These are phyloP conservation scores for Phlyctochytrium arcticum DNA, from an alignment of 192 early-diverging fungal genomes.

Conservation along the genomic window DNA sequence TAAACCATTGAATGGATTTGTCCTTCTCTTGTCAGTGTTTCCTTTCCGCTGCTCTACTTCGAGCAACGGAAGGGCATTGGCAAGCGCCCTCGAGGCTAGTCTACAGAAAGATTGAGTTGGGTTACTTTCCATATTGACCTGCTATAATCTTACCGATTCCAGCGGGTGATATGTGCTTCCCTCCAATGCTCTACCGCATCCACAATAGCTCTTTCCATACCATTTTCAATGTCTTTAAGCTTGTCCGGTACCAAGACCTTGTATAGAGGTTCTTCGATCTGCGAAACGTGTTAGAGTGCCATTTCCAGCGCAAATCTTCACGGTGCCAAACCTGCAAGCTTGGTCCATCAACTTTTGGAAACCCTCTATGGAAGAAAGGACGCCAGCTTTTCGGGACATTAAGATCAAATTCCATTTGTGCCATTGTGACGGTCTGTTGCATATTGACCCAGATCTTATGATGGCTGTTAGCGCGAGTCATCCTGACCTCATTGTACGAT, in stretches of 20 bases:
- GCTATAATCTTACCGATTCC: slow-evolving; percentile 45
- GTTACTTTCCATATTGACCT: neutral
- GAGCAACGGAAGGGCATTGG: slow-evolving; percentile 2
- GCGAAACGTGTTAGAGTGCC: neutral
- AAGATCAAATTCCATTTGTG: slow-evolving; percentile 39
- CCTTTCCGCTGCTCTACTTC: neutral
- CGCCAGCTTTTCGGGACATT: slow-evolving; percentile 23
- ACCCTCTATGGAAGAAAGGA: slow-evolving; percentile 27
- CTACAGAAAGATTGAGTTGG: neutral
- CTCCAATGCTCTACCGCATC: slow-evolving; percentile 49
- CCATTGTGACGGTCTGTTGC: slow-evolving; percentile 34
- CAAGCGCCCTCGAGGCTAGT: slow-evolving; percentile 15
- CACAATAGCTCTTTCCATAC: slow-evolving; percentile 37
- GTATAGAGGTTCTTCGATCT: slow-evolving; percentile 38
- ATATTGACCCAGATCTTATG: slow-evolving; percentile 53
- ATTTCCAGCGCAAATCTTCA: neutral
- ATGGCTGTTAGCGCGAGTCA: neutral
- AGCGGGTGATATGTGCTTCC: slow-evolving; percentile 39
- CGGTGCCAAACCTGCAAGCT: slow-evolving; percentile 25
- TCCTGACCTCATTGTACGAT: neutral
- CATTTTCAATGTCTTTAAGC: slow-evolving; percentile 34
- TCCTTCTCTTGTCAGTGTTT: neutral
- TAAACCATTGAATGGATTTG: neutral
- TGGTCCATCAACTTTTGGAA: slow-evolving; percentile 3
- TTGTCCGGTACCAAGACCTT: slow-evolving; percentile 16